These are phyloP conservation scores for Gossypium mustelinum DNA, from an alignment of 345 rosid genomes.

Conservation along the genomic window DNA sequence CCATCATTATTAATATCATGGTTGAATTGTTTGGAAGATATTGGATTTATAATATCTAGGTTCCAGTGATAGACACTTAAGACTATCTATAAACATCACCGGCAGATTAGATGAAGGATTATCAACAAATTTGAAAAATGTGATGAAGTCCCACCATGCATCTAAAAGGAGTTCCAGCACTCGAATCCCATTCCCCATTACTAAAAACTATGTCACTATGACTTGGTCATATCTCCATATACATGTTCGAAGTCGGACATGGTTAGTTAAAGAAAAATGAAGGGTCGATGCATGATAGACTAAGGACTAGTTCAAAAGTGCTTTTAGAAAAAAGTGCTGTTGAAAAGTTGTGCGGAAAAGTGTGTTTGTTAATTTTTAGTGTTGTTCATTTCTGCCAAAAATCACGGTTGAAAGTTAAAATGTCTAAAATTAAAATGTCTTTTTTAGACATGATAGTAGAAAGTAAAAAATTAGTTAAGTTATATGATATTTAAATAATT, in stretches of 20 bases:
- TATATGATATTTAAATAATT: too few relatives aligned
- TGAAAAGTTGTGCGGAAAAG: too few relatives aligned
- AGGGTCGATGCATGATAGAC: background rate
- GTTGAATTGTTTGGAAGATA: conserved; percentile 2
- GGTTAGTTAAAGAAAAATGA: background rate
- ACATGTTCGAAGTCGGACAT: background rate
- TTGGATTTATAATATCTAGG: background rate
- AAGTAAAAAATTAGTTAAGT: too few relatives aligned
- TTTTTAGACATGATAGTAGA: too few relatives aligned
- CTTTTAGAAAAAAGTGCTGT: background rate
- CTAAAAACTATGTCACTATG: background rate
- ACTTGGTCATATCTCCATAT: background rate
- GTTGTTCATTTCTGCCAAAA: background rate
- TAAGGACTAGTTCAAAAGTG: too few relatives aligned
- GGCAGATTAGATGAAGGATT: background rate
- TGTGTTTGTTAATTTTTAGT: too few relatives aligned
- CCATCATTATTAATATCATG: background rate
- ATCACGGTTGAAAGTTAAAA: too few relatives aligned
- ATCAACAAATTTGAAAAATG: background rate
- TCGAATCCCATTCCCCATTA: background rate
- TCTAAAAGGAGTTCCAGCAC: background rate
- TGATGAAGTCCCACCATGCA: background rate
- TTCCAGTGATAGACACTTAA: background rate
- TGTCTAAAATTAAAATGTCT: fast-evolving
- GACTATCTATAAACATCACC: background rate